These are phyloP conservation scores for Endogone sp. DNA, from an alignment of 192 early-diverging fungal species.

Conservation along the genomic window DNA sequence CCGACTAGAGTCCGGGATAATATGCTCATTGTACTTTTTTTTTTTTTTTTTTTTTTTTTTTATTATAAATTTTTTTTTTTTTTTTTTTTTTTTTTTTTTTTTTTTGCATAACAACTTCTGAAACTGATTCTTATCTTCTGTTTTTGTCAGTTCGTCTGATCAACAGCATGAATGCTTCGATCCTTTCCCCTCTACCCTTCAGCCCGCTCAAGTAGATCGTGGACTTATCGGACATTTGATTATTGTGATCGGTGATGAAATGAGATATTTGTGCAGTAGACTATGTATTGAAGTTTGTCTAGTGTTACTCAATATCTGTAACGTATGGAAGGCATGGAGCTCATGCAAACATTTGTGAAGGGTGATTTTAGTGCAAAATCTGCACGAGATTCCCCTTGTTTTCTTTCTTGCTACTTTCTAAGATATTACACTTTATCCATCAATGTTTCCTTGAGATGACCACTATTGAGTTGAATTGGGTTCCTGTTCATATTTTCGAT, in stretches of 20 bases:
- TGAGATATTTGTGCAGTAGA: no score
- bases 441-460: no score
- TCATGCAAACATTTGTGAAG: neutral
- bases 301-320: no score
- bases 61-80: neutral
- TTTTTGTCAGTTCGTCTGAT: constrained; percentile 63
- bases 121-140: neutral
- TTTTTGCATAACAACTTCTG: neutral
- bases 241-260: neutral
- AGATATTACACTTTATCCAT: no score
- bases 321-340: neutral
- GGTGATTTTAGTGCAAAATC: no score
- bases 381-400: no score
- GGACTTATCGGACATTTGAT: neutral
- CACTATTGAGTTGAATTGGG: no score
- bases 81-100: neutral
- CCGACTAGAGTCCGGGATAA: neutral
- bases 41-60: neutral
- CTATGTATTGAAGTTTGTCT: no score
- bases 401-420: no score
- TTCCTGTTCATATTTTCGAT: no score
- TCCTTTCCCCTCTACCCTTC: constrained; percentile 71
- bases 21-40: neutral
- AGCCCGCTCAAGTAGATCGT: constrained; percentile 65
- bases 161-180: constrained; percentile 75